A percentile compares a stretch with the other conserved stretches of the same genome.
These are phyloP conservation scores for Eustoma russellianum DNA, from an alignment of 257 asterid species.

Conservation along the genomic window DNA sequence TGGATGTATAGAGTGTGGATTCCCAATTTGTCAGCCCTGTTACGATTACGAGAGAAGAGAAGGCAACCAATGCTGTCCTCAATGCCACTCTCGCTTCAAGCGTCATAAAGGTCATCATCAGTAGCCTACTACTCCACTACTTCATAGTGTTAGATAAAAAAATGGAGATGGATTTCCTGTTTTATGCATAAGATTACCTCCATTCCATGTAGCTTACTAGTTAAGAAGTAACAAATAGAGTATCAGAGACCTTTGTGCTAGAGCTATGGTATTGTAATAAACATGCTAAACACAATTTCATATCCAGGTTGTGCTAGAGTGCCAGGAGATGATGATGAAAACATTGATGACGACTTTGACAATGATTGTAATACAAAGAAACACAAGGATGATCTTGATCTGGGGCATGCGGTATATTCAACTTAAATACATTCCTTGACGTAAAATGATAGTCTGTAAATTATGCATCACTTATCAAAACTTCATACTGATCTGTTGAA, in stretches of 20 bases:
- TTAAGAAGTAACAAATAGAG: too few relatives aligned
- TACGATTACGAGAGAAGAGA: constrained; percentile 68
- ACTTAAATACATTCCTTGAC: neutral
- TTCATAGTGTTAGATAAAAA: too few relatives aligned
- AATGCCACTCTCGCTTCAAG: constrained; percentile 59
- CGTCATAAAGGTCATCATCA: constrained; percentile 50
- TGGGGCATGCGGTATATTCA: constrained; percentile 27
- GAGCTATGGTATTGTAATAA: neutral
- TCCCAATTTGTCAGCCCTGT: constrained; percentile 71
- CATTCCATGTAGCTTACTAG: too few relatives aligned
- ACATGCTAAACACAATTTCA: neutral
- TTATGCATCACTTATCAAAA: neutral
- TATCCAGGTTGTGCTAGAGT: constrained; percentile 50
- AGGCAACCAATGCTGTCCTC: constrained; percentile 68
- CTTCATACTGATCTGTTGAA: neutral
- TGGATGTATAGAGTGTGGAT: constrained; percentile 60
- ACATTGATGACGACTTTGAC: constrained; percentile 48
- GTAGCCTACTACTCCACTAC: neutral
- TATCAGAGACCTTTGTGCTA: neutral
- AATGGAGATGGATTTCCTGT: too few relatives aligned
- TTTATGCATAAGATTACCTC: too few relatives aligned
- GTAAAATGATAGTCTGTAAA: neutral
- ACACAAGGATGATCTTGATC: constrained; percentile 16
- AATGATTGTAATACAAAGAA: constrained; percentile 50
- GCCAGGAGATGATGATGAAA: constrained; percentile 60